Evolutionary conservation across 768 basidiomycete species (phyloP), one percentile per base, ranked within the genome.

Genomic region (Amanita pseudoporphyria): DNA sequence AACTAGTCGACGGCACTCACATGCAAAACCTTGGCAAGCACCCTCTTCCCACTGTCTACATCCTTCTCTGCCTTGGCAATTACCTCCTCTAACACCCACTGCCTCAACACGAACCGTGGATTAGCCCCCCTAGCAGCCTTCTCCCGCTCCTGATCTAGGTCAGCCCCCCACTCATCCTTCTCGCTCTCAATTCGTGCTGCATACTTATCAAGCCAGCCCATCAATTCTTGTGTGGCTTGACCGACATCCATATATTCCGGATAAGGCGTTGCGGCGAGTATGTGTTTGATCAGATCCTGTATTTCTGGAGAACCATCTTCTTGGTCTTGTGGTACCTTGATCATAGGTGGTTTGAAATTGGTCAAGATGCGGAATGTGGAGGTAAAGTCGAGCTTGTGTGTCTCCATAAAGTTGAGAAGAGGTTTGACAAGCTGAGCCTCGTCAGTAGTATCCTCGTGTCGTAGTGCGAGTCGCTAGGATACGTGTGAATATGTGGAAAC

Each of bases 31-130:
- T 90, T 89, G 10, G 80, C 81, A 45, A 97, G 67, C 2, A 86
- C 67, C 51, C 74, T 70, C 67, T 80, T 82, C 42, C 85, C 86
- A 52, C 67, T 76, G 18, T 70, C 68, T 9, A 70, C 61, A 57
- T 92, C 86, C 52, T 66, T 65, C 60, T 92, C 87, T 1, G 91
- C 77, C 54, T 76, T 76, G 53, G 67, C 65, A 60, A 98, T 98
- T 19, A 89, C 84, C 60, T 98, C 94, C 62, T 98, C 93, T 30
- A 99, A 71, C 7, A 98, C 69, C 96, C 96, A 98, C 65, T 98
- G 96, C 52, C 96, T 72, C 52, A 98, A 65, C 30, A 95, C 82
- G 65, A 99, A 98, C 31, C 93, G 73, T 14, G 96, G 96, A 61
- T 99, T 99, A 24, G 73, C 79, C 19, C 54, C 62, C 53, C 70